Evolutionary conservation across 2,329 filamentous ascomycete species (phyloP), one percentile per base, ranked within the genome.

Genomic region (Thyridium curvatum): DNA sequence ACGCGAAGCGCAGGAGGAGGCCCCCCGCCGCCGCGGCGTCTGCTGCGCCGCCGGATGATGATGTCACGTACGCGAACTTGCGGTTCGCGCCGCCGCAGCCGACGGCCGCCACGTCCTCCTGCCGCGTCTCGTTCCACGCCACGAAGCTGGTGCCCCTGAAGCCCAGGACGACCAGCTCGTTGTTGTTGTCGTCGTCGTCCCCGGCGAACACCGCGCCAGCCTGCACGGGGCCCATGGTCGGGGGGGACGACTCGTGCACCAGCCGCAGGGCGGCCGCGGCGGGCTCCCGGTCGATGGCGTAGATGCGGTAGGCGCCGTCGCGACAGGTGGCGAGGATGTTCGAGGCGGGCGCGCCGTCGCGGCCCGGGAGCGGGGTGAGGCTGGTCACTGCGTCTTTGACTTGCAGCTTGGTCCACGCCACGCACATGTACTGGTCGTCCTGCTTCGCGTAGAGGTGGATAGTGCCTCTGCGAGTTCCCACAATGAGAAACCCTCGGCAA

Each of bases 21-120:
- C n/a, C n/a, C n/a, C n/a, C n/a, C n/a, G n/a, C n/a, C n/a, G n/a
- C n/a, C n/a, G n/a, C n/a, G n/a, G n/a, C n/a, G n/a, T n/a, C n/a
- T n/a, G n/a, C n/a, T n/a, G 57, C 55, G 8, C 52, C 44, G 13
- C 66, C 44, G 47, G 38, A 42, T 47, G 46, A 63, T 64, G 43
- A 39, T 3, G 52, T 49, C 7, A 43, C 35, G 39, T 60, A 86
- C 3, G 77, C 74, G 71, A 88, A 96, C 26, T 74, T 81, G 39
- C 91, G 77, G 54, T 95, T 88, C 0, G 81, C 82, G 28, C 91
- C 91, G 40, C 90, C 91, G 54, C 91, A 96, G 35, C 89, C 81
- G 21, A 94, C 71, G 1, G 69, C 72, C 39, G 83, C 75, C 13
- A 91, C 59, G 51, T 91, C 84, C 40, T 78, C 73, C 42, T 86